Evolutionary conservation across 2,329 filamentous ascomycete genomes (phyloP), one percentile per base, ranked within the genome.

Genomic region (Sclerotinia sclerotiorum): DNA sequence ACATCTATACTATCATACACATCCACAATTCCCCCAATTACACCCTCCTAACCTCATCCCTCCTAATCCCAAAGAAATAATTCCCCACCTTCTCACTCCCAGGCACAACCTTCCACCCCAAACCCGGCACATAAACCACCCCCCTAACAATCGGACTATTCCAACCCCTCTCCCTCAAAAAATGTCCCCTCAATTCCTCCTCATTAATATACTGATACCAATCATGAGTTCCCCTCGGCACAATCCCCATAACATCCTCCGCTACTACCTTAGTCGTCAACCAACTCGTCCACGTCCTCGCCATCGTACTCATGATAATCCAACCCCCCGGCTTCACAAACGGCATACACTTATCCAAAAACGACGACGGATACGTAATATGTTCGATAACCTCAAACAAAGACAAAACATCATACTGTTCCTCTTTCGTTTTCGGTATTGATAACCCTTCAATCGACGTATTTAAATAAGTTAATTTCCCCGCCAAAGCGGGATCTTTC

Each of bases 341-440:
- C 1, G 87, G 85, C 52, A 91, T 83, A 70, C 92, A 89, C 3
- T 84, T 82, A 62, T 88, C 83, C 5, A 97, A 85, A 73, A 97
- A 97, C 5, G 86, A 82, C 0, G 87, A 86, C 0, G 93, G 93
- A 29, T 87, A 83, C 68, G 90, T 88, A 69, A 99, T 90, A 79
- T 99, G 95, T 80, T 99, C 95, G 67, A 99, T 86, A 5, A 99
- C 95, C 80, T 99, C 95, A 79, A 98, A 99, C 8, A 97, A 79
- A 1, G 91, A 91, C 13, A 99, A 88, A 1, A 98, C 80, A 77
- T 98, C 93, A 80, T 88, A 95, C 17, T 84, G 82, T 5, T 83
- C 78, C 19, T 77, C 76, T 6, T 74, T 72, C 1, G 75, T 75
- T 24, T 70, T 70, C 2, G 83, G 84, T 6, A 78, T 61, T 0